A percentile compares a stretch with the other conserved stretches of the same genome.
Conservation (phyloP, 75 land plant genomes). For the Larix kaempferi region DNA sequence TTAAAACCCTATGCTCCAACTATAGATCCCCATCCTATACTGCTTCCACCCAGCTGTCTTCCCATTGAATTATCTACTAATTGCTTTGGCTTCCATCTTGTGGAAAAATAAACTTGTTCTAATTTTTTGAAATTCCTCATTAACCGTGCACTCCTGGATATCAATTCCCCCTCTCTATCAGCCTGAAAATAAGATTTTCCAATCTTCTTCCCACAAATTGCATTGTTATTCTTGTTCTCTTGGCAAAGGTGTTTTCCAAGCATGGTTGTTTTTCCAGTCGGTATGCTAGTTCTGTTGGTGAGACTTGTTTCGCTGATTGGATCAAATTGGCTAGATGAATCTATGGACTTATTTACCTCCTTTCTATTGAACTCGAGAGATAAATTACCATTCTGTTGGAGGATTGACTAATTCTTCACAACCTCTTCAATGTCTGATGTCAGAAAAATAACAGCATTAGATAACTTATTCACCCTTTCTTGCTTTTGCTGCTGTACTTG, state of each 20-base stretch:
- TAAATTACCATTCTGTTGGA: slow-evolving; percentile 23
- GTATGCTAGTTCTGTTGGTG: not conserved
- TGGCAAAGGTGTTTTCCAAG: slow-evolving; percentile 14
- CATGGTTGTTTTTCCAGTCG: slow-evolving; percentile 10
- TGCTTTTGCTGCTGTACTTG: slow-evolving; percentile 56
- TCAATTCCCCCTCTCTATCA: slow-evolving; percentile 11
- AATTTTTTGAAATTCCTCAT: slow-evolving; percentile 79
- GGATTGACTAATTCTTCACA: slow-evolving; percentile 23
- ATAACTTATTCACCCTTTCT: slow-evolving; percentile 48
- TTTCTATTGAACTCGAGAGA: slow-evolving; percentile 13
- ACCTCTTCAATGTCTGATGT: slow-evolving; percentile 65
- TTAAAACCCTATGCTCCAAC: slow-evolving; percentile 36
- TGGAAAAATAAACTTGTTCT: slow-evolving; percentile 67
- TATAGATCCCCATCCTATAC: slow-evolving; percentile 38
- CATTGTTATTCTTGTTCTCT: not conserved
- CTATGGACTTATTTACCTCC: slow-evolving; percentile 1
- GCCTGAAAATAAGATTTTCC: slow-evolving; percentile 22
- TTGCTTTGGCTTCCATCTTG: slow-evolving; percentile 44
- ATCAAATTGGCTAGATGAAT: slow-evolving; percentile 9
- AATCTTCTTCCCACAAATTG: slow-evolving; percentile 32
- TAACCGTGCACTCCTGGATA: slow-evolving; percentile 55
- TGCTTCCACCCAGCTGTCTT: slow-evolving; percentile 16
- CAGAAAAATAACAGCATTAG: slow-evolving; percentile 31
- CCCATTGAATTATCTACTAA: slow-evolving; percentile 4
- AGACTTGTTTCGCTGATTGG: slow-evolving; percentile 7